Base-by-base conservation (phyloP, 2,329 filamentous ascomycete genomes). In the Alternaria ventricosa region DNA sequence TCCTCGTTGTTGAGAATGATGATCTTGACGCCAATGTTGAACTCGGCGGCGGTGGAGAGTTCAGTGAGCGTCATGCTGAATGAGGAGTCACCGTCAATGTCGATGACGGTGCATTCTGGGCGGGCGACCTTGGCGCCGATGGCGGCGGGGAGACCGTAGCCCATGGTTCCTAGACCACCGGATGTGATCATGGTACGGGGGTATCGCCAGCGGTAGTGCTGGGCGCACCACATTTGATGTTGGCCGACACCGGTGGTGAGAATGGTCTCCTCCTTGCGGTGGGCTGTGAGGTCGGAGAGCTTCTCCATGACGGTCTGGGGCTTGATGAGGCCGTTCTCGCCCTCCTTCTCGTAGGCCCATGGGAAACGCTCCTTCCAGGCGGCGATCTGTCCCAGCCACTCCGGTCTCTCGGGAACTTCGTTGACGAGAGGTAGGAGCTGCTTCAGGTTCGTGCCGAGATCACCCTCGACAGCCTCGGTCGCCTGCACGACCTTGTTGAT, bases 401-500 rank as follows among this genome's bases (percentile, higher is more conserved):
- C 92, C 25, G 88, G 88, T 55, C 96, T 88, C 54, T 92, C 88
- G 2, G 87, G 80, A 66, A 87, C 88, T 23, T 84, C 70, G 57
- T 92, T 82, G 22, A 97, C 82, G 57, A 88, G 84, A 11, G 95
- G 94, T 36, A 98, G 75, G 55, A 98, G 89, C 28, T 87, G 83
- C 55, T 85, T 85, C 33, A 98, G 84, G 81, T 97, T 98, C 18
- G 89, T 84, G 3, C 90, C 89, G 28, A 97, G 93, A 76, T 98
- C 95, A 63, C 96, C 96, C 82, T 97, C 95, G 18, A 98, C 90
- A 49, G 96, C 95, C 83, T 97, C 94, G 45, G 92, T 97, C 8
- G 95, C 94, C 83, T 98, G 93, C 13, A 99, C 92, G 45, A 98
- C 94, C 87, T 98, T 99, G 89, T 98, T 98, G 84, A 98, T 98